Percentiles rank a stretch among this genome's conserved stretches.
Evolutionary conservation across 768 basidiomycete genomes (phyloP).

Genomic region (Pleurotus platypus): DNA sequence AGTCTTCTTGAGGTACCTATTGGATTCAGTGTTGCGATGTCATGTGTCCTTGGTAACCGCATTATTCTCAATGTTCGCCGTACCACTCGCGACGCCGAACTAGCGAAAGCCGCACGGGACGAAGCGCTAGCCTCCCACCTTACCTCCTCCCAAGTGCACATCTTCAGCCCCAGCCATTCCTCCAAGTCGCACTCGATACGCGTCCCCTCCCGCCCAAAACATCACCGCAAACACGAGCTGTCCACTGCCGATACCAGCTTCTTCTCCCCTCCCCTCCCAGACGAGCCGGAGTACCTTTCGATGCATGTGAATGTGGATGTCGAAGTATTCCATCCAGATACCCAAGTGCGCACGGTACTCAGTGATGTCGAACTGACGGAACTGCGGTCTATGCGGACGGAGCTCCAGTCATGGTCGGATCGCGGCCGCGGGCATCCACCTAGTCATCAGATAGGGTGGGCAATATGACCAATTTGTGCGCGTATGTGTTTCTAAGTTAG

Average conservation of each 20-base stretch:
- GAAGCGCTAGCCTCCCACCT: constrained; percentile 1
- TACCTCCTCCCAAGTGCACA: not conserved
- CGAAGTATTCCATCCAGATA: not conserved
- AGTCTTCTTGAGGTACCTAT: constrained; percentile 49
- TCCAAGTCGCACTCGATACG: not conserved
- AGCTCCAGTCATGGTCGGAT: constrained; percentile 3
- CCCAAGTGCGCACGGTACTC: constrained; percentile 13
- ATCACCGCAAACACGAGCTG: not conserved
- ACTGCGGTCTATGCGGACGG: constrained; percentile 27
- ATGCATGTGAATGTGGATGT: constrained; percentile 4
- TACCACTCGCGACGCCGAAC: constrained; percentile 26
- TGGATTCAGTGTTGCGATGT: constrained; percentile 55
- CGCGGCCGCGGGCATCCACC: not conserved
- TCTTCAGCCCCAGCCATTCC: not conserved
- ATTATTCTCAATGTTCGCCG: constrained; percentile 53
- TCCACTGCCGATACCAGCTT: constrained; percentile 1
- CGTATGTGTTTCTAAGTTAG: not conserved
- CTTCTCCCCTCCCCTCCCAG: constrained; percentile 6
- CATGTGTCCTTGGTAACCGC: constrained; percentile 55
- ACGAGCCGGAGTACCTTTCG: constrained; percentile 6
- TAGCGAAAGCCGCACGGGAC: not conserved
- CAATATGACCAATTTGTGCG: not conserved
- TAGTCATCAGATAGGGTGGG: constrained; percentile 6
- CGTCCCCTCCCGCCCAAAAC: constrained; percentile 1
- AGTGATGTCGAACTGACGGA: constrained; percentile 29